Base-by-base conservation (phyloP, 2,329 filamentous ascomycete genomes). In the Ophiostoma sp. region DNA sequence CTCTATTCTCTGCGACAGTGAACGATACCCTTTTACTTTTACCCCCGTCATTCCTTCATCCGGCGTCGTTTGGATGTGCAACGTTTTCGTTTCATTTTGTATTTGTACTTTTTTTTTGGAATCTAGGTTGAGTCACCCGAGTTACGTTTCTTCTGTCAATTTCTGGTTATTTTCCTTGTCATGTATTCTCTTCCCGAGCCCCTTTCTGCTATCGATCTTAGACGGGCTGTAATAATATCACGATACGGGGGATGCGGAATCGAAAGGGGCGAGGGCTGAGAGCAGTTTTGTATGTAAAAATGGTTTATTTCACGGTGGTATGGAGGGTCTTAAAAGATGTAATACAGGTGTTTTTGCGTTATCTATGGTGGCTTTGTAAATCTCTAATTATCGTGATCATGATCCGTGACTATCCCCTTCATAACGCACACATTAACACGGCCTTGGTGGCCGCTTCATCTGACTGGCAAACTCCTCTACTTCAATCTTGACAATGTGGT, bases 401-500 rank as follows among this genome's bases (percentile, higher is more conserved):
- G 7, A 25, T 25, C 22, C 22, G 36, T 45, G 36, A 17, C 31
- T n/a, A 36, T 36, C 33, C 31, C 4, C 11, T 9, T n/a, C 57
- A 19, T 12, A 7, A 11, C 15, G n/a, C 12, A 15, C 7, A 22
- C 36, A 2, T 68, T 36, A 68, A 31, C n/a, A 50, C 15, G 25
- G 64, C 64, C 64, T 17, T 15, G 25, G 42, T 25, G 66, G 68
- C 45, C 66, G 64, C 55, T 64, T 55, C 70, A 85, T 78, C 78
- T 90, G 88, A 75, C 89, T 90, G 1, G 82, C 82, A 79, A 91
- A 91, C 76, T 95, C 91, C 80, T 98, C 94, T 64, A 96, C 86
- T 81, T 98, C 95, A 78, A 99, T 94, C 84, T 92, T 95, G 74
- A 87, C 90, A 77, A 99, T 93, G 80, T 97, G 90, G 77, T 92